A percentile compares a stretch with the other conserved stretches of the same genome.
phyloP scores from a whole-genome alignment of 1,284 basidiomycete genomes.

The Apiotrichum siamense region DNA sequence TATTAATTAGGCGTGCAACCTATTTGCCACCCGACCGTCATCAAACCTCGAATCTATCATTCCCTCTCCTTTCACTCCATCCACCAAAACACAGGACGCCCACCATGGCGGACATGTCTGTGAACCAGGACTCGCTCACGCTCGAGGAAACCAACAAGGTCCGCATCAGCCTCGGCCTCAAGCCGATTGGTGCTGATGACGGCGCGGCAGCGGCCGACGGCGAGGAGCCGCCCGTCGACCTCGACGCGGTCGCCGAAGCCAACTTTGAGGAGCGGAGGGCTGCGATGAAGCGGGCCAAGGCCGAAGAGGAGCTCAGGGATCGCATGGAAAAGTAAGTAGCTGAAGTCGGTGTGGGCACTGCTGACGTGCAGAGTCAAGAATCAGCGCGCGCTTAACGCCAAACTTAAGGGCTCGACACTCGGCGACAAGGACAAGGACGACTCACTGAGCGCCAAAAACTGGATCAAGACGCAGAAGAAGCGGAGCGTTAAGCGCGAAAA shows the following conservation, averaged over 20 bases:
- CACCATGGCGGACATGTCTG: conserved; percentile 47
- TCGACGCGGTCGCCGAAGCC: conserved; percentile 61
- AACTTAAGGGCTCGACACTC: conserved; percentile 82
- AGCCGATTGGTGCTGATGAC: conserved; percentile 73
- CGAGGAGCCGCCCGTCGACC: conserved; percentile 55
- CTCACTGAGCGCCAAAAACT: conserved; percentile 61
- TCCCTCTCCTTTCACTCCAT: not conserved
- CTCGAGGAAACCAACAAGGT: conserved; percentile 98
- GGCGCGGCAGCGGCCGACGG: conserved; percentile 19
- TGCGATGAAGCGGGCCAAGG: conserved; percentile 62
- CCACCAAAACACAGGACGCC: not conserved
- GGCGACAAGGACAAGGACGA: conserved; percentile 65
- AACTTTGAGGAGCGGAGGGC: conserved; percentile 73
- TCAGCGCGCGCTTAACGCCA: conserved; percentile 66
- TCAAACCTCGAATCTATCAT: not conserved
- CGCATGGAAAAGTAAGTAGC: conserved; percentile 79
- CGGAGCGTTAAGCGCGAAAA: conserved; percentile 75
- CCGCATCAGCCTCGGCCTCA: conserved; percentile 87
- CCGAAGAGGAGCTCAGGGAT: conserved; percentile 69
- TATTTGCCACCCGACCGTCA: not conserved
- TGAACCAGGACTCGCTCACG: conserved; percentile 56
- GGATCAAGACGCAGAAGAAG: conserved; percentile 85
- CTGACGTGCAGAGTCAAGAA: conserved; percentile 12
- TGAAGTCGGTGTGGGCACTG: not conserved
- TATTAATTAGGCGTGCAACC: no score